phyloP scores from a whole-genome alignment of 2,329 filamentous ascomycete genomes.

The Rhinocladiella mackenziei region DNA sequence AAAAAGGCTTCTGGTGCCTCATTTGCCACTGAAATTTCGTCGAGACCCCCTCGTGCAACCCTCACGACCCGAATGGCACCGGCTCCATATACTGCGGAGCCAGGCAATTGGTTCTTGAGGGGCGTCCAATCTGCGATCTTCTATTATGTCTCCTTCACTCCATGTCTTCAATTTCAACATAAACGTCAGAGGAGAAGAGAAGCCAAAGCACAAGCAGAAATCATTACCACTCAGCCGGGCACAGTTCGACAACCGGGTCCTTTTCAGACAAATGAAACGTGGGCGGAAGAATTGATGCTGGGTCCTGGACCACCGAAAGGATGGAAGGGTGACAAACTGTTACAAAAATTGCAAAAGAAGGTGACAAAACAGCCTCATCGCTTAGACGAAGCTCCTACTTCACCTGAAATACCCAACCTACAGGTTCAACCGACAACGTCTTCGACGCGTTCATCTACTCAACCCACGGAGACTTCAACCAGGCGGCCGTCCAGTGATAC shows the following conservation, averaged over 20 bases:
- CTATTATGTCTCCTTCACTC: slow-evolving; percentile 48
- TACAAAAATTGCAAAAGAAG: slow-evolving; percentile 39
- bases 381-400: background rate
- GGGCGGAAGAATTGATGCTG: slow-evolving; percentile 79
- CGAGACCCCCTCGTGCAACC: background rate
- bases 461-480: slow-evolving; percentile 4
- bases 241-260: slow-evolving; percentile 72
- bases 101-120: slow-evolving; percentile 43
- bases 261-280: slow-evolving; percentile 83
- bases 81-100: slow-evolving; percentile 15
- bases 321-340: slow-evolving; percentile 25
- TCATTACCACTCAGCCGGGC: slow-evolving; percentile 61
- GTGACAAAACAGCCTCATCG: slow-evolving; percentile 52
- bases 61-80: slow-evolving; percentile 10
- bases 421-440: slow-evolving; percentile 7
- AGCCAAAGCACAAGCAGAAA: slow-evolving; percentile 61
- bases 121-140: slow-evolving; percentile 50
- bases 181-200: slow-evolving; percentile 67
- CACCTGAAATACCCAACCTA: slow-evolving; percentile 3
- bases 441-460: slow-evolving; percentile 4
- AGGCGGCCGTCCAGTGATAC: slow-evolving; percentile 1
- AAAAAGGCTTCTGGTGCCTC: background rate
- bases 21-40: background rate
- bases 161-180: slow-evolving; percentile 66
- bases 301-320: slow-evolving; percentile 64